Base-by-base conservation (phyloP, 371 early-diverging fungal genomes). In the Lichtheimia ramosa region DNA sequence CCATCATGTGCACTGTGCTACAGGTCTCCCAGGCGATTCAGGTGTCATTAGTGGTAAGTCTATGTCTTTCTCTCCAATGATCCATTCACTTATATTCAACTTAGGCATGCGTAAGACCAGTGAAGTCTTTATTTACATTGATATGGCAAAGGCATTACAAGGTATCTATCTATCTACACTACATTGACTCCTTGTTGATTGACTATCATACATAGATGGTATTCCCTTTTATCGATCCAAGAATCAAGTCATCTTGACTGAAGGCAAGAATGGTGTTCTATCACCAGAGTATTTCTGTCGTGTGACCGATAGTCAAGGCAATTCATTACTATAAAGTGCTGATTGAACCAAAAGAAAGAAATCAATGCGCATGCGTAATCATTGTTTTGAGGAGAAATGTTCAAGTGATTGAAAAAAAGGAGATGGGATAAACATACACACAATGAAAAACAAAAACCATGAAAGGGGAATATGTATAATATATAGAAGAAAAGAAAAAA, bases 1-100 rank as follows among this genome's bases (percentile, higher is more conserved):
- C 41, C 89, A 89, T 48, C 95, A 96, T 75, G 93, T 96, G 50
- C 97, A 96, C 63, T 86, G 91, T 67, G 93, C 96, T 0, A 54
- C 77, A 2, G 95, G 95, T 0, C 64, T 84, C 49, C 86, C 80
- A 0, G 88, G 87, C 10, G 86, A 85, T 18, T 64, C 71, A 15
- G 84, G 75, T 1, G 93, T 93, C 14, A 86, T 84, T 55, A 92
- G 92, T 64, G 73, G 75, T 55, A 61, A 16, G 43, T 21, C 12
- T 14, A 28, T 20, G 27, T 1, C 7, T n/a, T 4, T 41, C 21
- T 2, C 48, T 5, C 2, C 21, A 42, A 10, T n/a, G 7, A 25
- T 12, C 21, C 27, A 20, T 34, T 27, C 27, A 5, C 34, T 34
- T 8, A 10, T 34, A 34, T 8, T 34, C 21, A 27, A 5, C 43